phyloP scores from a whole-genome alignment of 306 rosid species.

The Trifolium subterraneum region DNA sequence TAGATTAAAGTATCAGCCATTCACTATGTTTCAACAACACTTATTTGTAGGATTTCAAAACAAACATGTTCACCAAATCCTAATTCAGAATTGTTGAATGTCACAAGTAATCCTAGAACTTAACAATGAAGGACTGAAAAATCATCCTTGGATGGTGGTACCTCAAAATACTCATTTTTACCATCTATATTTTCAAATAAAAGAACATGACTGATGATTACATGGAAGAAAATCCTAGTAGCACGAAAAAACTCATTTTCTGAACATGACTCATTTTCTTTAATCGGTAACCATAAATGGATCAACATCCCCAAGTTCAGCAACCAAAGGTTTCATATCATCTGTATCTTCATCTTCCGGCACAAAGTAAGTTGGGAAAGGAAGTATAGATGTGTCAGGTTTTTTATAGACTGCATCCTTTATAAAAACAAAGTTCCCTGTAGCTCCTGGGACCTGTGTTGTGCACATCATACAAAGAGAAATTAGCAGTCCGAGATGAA shows the following conservation, averaged over 20 bases:
- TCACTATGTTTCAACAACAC: conserved; percentile 33
- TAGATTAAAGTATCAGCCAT: conserved; percentile 6
- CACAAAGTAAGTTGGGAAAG: conserved; percentile 85
- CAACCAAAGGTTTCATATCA: conserved; percentile 69
- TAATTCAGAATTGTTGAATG: conserved; percentile 34
- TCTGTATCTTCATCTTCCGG: conserved; percentile 65
- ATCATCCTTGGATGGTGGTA: conserved; percentile 35
- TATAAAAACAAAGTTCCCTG: conserved; percentile 90
- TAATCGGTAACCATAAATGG: conserved; percentile 88
- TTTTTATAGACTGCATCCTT: conserved; percentile 80
- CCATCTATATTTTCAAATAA: conserved; percentile 38
- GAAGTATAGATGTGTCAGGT: conserved; percentile 71
- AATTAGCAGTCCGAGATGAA: neutral
- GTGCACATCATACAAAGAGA: conserved; percentile 34
- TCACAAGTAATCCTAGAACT: conserved; percentile 21
- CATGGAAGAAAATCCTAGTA: conserved; percentile 28
- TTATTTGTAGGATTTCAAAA: conserved; percentile 43
- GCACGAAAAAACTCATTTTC: conserved; percentile 29
- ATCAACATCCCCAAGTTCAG: conserved; percentile 90
- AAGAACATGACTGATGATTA: conserved; percentile 15
- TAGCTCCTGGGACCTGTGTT: conserved; percentile 94
- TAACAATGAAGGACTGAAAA: conserved; percentile 24
- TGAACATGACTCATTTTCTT: conserved; percentile 17
- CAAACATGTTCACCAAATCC: conserved; percentile 29
- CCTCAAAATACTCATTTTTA: conserved; percentile 39